Percentiles rank a stretch among this genome's conserved stretches.
Evolutionary conservation across 306 rosid genomes (phyloP).

Genomic region (Canavalia ensiformis): DNA sequence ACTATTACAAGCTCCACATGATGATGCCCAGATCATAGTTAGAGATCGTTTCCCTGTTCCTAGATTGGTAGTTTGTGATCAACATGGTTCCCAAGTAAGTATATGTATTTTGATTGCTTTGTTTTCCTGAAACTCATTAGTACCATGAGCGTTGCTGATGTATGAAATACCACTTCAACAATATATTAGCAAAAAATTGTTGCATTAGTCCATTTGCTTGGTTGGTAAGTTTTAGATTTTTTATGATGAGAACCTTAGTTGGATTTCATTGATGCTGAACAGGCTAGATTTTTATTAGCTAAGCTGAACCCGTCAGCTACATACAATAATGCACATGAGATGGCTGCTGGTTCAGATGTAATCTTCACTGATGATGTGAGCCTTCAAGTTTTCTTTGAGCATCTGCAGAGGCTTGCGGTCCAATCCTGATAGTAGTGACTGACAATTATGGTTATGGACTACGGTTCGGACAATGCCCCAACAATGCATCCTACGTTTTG

Average conservation of each 20-base stretch:
- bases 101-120: constrained; percentile 19
- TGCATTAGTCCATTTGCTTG: constrained; percentile 26
- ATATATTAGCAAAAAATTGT: neutral
- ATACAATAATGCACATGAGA: constrained; percentile 78
- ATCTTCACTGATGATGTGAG: constrained; percentile 93
- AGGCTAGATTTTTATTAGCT: constrained; percentile 88
- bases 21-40: constrained; percentile 71
- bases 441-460: constrained; percentile 48
- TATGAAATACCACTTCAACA: constrained; percentile 4
- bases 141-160: neutral
- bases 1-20: constrained; percentile 74
- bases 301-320: constrained; percentile 96
- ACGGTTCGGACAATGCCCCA: constrained; percentile 54
- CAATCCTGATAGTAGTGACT: constrained; percentile 51
- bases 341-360: constrained; percentile 86
- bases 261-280: constrained; percentile 49
- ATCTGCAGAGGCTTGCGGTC: constrained; percentile 92
- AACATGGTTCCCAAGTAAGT: constrained; percentile 92
- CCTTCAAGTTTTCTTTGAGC: constrained; percentile 94
- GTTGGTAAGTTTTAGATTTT: constrained; percentile 2
- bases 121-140: neutral
- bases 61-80: constrained; percentile 88
- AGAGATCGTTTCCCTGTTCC: constrained; percentile 87
- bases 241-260: constrained; percentile 27
- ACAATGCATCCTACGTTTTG: constrained; percentile 43